Conservation (phyloP, 2,329 filamentous ascomycete species). For the Aspergillus hortae region DNA sequence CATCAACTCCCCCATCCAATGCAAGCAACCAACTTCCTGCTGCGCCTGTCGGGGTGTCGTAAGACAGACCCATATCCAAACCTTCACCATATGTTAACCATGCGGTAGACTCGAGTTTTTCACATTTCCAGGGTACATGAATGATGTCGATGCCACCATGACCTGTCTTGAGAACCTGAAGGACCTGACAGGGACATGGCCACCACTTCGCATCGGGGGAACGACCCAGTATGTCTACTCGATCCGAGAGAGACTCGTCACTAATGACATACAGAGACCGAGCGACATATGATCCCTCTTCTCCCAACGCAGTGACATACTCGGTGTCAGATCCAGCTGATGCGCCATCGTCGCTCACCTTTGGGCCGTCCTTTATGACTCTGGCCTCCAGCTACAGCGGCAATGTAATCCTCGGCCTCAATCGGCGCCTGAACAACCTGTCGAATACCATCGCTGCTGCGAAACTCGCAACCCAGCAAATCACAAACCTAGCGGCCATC, state of each 20-base stretch:
- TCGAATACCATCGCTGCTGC: constrained; percentile 55
- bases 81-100: neutral
- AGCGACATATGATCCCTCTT: constrained; percentile 48
- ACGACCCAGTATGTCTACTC: constrained; percentile 38
- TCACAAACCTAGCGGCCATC: constrained; percentile 51
- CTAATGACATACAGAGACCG: constrained; percentile 40
- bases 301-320: constrained; percentile 49
- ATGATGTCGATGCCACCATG: constrained; percentile 48
- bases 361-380: constrained; percentile 51
- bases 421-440: constrained; percentile 52
- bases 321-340: constrained; percentile 46
- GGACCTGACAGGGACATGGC: constrained; percentile 49
- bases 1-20: neutral
- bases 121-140: constrained; percentile 54
- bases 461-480: constrained; percentile 40
- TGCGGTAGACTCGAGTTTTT: constrained; percentile 52
- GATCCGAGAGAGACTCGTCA: neutral
- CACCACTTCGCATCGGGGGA: constrained; percentile 56
- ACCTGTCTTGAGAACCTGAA: constrained; percentile 53
- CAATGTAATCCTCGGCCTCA: constrained; percentile 50
- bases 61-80: constrained; percentile 12
- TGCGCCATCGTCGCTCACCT: constrained; percentile 50
- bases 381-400: constrained; percentile 50
- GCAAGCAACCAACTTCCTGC: neutral
- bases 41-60: constrained; percentile 47